Evolutionary conservation across 768 basidiomycete species (phyloP), one percentile per base, ranked within the genome.

Genomic region (Naganishia vishniacii): DNA sequence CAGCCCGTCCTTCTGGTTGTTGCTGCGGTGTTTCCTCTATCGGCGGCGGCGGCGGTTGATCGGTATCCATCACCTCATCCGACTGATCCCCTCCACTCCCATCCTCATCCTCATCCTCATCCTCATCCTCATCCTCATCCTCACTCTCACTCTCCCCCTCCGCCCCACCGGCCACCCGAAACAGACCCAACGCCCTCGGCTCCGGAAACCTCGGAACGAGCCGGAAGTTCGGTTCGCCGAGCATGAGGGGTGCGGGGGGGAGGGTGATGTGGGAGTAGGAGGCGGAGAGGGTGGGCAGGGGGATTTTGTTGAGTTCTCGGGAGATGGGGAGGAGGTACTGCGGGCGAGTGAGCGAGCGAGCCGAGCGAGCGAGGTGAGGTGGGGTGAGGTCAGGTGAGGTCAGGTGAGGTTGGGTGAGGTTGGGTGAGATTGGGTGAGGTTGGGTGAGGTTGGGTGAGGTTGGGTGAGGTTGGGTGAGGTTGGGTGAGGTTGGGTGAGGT

Each of bases 321-420:
- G 80, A 78, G 29, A 80, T 58, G 16, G 72, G 70, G 5, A 77
- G 73, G 9, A 81, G 75, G 71, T 78, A 80, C 79, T 80, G 64
- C 34, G 20, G 0, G 48, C 25, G 23, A 4, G 23, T 37, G 6
- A 32, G 23, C 9, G 26, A n/a, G 11, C 31, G 8, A 1, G n/a
- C n/a, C n/a, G n/a, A n/a, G n/a, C n/a, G n/a, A n/a, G n/a, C n/a
- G n/a, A n/a, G n/a, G n/a, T n/a, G n/a, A n/a, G n/a, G n/a, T n/a
- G n/a, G n/a, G n/a, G n/a, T n/a, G n/a, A n/a, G n/a, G n/a, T n/a
- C n/a, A n/a, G n/a, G n/a, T n/a, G n/a, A n/a, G n/a, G n/a, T n/a
- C n/a, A n/a, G n/a, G n/a, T n/a, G n/a, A n/a, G n/a, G n/a, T n/a
- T n/a, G n/a, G n/a, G n/a, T n/a, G n/a, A n/a, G n/a, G n/a, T n/a